A percentile compares a stretch with the other conserved stretches of the same genome.
Evolutionary conservation across 495 filamentous ascomycete genomes (phyloP).

Genomic region (Aspergillus sclerotioniger): DNA sequence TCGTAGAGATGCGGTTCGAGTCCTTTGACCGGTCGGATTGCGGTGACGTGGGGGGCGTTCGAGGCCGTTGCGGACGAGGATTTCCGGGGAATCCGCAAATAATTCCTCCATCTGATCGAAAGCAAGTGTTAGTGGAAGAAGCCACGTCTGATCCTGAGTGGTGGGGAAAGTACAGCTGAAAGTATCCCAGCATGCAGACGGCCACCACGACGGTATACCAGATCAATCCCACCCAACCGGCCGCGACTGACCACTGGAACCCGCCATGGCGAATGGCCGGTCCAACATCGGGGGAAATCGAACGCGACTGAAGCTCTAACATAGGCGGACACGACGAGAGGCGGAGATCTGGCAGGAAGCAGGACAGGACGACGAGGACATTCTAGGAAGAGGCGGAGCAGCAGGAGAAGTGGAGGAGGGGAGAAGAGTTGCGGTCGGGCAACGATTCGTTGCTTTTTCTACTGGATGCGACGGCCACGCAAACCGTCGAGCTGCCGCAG

Average conservation of each 20-base stretch:
- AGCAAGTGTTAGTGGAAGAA: conserved; percentile 19
- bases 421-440: not conserved
- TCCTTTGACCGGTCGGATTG: conserved; percentile 92
- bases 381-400: conserved; percentile 44
- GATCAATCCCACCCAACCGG: conserved; percentile 52
- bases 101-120: conserved; percentile 43
- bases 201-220: conserved; percentile 57
- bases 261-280: conserved; percentile 36
- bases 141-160: not conserved
- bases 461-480: not conserved
- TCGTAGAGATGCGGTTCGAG: conserved; percentile 88
- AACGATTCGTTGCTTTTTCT: not conserved
- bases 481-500: conserved; percentile 3
- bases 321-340: conserved; percentile 28
- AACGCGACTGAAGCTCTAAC: conserved; percentile 32
- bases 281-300: conserved; percentile 24
- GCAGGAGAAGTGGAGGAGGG: too few relatives aligned
- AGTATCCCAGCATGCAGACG: conserved; percentile 58
- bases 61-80: conserved; percentile 29
- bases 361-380: conserved; percentile 17
- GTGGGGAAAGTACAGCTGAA: conserved; percentile 52
- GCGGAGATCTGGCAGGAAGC: not conserved
- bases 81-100: conserved; percentile 35
- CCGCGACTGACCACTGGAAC: conserved; percentile 30
- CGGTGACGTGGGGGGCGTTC: conserved; percentile 75